Percentiles rank a stretch among this genome's conserved stretches.
phyloP scores from a whole-genome alignment of 352 stramenopile species.

The Aphanomyces cochlioides region DNA sequence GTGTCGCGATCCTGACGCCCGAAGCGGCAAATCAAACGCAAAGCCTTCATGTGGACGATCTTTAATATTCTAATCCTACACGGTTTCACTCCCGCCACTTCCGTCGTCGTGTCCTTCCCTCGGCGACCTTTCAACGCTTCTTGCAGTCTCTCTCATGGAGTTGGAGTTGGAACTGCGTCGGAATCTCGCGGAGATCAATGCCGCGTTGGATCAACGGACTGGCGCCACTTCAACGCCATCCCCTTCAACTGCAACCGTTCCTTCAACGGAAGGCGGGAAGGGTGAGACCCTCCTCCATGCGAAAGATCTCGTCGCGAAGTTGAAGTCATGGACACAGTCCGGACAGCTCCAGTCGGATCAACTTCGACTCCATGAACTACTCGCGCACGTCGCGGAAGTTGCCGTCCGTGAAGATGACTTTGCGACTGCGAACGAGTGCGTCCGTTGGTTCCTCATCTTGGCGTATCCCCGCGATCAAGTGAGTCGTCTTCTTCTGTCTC shows the following conservation, averaged over 20 bases:
- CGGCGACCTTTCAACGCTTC: background rate
- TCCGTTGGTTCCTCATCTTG: slow-evolving; percentile 71
- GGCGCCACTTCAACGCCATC: no score
- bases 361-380: slow-evolving; percentile 51
- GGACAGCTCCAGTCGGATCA: slow-evolving; percentile 10
- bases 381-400: slow-evolving; percentile 71
- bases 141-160: slow-evolving; percentile 1
- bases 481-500: slow-evolving; percentile 13
- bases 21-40: slow-evolving; percentile 54
- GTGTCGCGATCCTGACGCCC: slow-evolving; percentile 57
- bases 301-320: slow-evolving; percentile 8
- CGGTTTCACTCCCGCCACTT: background rate
- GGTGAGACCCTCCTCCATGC: background rate
- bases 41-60: slow-evolving; percentile 77
- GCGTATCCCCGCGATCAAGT: slow-evolving; percentile 72
- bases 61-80: slow-evolving; percentile 41
- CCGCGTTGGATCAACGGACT: background rate
- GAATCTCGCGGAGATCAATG: slow-evolving; percentile 18
- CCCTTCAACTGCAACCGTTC: no score
- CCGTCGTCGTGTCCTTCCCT: background rate
- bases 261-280: no score
- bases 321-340: slow-evolving; percentile 8
- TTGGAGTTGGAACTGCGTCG: slow-evolving; percentile 22
- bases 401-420: slow-evolving; percentile 67
- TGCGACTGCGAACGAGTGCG: slow-evolving; percentile 44